A percentile compares a stretch with the other conserved stretches of the same genome.
These are phyloP conservation scores for Mycosarcoma maydis DNA, from an alignment of 1,284 basidiomycete genomes.

Conservation along the genomic window DNA sequence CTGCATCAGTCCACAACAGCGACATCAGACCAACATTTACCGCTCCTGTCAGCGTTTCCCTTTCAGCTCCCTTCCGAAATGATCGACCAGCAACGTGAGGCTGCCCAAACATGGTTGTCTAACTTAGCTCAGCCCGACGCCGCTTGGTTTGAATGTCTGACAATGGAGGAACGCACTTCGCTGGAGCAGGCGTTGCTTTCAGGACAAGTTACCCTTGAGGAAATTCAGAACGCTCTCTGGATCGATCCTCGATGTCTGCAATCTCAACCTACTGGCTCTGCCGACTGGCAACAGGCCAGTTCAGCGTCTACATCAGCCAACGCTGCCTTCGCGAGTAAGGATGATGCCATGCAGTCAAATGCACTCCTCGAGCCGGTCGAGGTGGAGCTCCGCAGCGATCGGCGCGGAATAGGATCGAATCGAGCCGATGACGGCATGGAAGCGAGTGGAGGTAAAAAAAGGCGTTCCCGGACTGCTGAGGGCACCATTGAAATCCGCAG, in stretches of 20 bases:
- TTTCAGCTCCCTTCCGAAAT: constrained; percentile 2
- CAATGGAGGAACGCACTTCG: constrained; percentile 4
- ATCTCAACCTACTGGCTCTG: neutral
- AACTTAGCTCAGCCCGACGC: constrained; percentile 5
- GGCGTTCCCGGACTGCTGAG: constrained; percentile 18
- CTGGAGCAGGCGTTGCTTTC: constrained; percentile 16
- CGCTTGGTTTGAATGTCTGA: constrained; percentile 14
- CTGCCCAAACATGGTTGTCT: constrained; percentile 12
- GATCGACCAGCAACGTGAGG: neutral
- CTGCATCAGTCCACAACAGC: neutral
- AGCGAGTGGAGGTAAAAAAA: neutral
- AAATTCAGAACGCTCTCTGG: constrained; percentile 13
- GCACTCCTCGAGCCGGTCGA: constrained; percentile 23
- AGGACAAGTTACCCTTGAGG: constrained; percentile 14
- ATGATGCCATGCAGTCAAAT: constrained; percentile 1
- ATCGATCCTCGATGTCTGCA: neutral
- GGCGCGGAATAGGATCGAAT: constrained; percentile 14
- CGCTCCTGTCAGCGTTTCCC: constrained; percentile 4
- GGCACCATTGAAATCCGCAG: constrained; percentile 20
- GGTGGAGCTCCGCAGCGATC: constrained; percentile 17
- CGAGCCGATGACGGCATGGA: neutral
- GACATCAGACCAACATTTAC: neutral
- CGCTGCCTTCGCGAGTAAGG: neutral
- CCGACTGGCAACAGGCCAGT: neutral
- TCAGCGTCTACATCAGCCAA: neutral